Evolutionary conservation across 768 basidiomycete genomes (phyloP), one percentile per base, ranked within the genome.

Genomic region (Hemileccinum rubropunctum): DNA sequence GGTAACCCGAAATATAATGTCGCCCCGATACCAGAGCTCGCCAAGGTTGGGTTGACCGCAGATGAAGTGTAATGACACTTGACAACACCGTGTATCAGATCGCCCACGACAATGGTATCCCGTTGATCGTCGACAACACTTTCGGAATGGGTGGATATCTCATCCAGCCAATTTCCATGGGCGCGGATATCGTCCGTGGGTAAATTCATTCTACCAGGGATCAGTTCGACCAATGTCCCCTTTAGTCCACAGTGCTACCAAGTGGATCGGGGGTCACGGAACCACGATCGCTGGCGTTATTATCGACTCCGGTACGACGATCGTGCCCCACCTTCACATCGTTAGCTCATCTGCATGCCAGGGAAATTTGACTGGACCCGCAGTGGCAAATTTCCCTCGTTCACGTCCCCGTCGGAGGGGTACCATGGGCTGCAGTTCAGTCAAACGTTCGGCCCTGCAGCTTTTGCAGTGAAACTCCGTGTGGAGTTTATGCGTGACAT

Each of bases 241-340:
- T 20, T 4, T 48, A 59, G 83, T 89, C 15, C 83, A 90, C 63
- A 86, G 83, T 43, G 86, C 86, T 1, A 90, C 89, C 1, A 91
- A 92, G 60, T 92, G 89, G 90, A 89, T 91, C 30, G 83, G 85
- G 12, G 84, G 86, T 0, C 87, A 89, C 52, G 88, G 90, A 27
- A 90, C 83, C 0, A 86, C 85, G 20, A 87, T 92, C 41, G 88
- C 76, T 4, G 90, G 89, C 36, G 80, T 89, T 26, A 71, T 92
- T 50, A 66, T 91, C 41, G 88, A 90, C 63, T 76, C 79, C 9
- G 88, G 87, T 79, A 42, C 4, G 2, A 26, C 4, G 23, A 23
- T 23, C 6, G 27, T 8, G 3, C 1, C 13, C 7, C 12, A 28
- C 6, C 8, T 21, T 21, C 9, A 8, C 13, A 28, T 15, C 1